These are phyloP conservation scores for Cordia subcordata DNA, from an alignment of 257 asterid genomes.

Conservation along the genomic window DNA sequence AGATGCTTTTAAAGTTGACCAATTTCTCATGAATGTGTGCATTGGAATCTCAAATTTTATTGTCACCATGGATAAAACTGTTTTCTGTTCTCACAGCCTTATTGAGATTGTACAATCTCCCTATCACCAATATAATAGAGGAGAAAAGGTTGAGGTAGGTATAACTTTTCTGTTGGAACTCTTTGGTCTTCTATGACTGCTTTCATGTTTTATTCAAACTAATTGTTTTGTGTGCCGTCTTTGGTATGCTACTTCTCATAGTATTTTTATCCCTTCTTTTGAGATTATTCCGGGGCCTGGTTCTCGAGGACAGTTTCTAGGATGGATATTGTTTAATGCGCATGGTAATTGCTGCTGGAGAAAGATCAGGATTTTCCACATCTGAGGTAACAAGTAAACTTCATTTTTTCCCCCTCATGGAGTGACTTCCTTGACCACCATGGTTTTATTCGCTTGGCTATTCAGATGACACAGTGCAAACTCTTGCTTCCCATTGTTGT, in stretches of 20 bases:
- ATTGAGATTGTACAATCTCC: constrained; percentile 60
- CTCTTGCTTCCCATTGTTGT: constrained; percentile 17
- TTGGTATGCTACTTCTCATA: constrained; percentile 4
- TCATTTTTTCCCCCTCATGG: constrained; percentile 11
- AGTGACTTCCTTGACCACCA: constrained; percentile 18
- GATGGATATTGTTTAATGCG: constrained; percentile 7
- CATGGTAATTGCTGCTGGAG: constrained; percentile 38
- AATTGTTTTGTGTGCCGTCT: constrained; percentile 12
- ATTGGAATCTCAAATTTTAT: constrained; percentile 45
- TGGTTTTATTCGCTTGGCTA: constrained; percentile 9
- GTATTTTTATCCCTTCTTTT: constrained; percentile 20
- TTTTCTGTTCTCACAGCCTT: constrained; percentile 91
- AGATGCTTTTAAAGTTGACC: constrained; percentile 50
- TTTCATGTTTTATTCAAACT: constrained; percentile 13
- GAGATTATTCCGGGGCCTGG: constrained; percentile 16
- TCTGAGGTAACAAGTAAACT: constrained; percentile 36
- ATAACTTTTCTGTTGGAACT: constrained; percentile 29
- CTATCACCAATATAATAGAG: constrained; percentile 68
- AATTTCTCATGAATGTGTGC: constrained; percentile 49
- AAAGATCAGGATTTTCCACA: constrained; percentile 21
- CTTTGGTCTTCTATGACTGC: constrained; percentile 13
- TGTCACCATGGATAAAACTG: constrained; percentile 64
- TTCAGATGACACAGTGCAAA: constrained; percentile 25
- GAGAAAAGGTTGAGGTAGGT: constrained; percentile 83
- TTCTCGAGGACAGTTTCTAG: constrained; percentile 19